Percentiles rank a stretch among this genome's conserved stretches.
Conservation (phyloP, 768 basidiomycete genomes). For the Grammothele lineata region DNA sequence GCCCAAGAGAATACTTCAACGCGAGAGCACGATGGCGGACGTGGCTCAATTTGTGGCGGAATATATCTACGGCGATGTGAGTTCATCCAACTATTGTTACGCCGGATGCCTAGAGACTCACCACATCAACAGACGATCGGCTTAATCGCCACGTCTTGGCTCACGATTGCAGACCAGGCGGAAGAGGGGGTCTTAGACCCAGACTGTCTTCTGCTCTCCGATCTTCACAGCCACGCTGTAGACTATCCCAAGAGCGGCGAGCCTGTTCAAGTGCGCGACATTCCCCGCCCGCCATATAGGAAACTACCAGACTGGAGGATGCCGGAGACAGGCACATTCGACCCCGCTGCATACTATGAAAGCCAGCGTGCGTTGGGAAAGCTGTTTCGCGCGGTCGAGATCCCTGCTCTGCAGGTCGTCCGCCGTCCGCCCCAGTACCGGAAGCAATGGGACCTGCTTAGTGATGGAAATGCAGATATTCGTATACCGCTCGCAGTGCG, state of each 20-base stretch:
- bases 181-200: slow-evolving; percentile 40
- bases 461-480: too few relatives aligned
- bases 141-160: slow-evolving; percentile 57
- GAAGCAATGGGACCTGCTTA: too few relatives aligned
- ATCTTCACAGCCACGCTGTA: slow-evolving; percentile 59
- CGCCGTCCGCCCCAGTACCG: too few relatives aligned
- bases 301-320: slow-evolving; percentile 60
- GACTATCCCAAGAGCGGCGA: slow-evolving; percentile 57
- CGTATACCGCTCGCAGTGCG: too few relatives aligned
- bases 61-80: slow-evolving; percentile 61
- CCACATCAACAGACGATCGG: slow-evolving; percentile 46
- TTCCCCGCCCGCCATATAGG: slow-evolving; percentile 39
- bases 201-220: slow-evolving; percentile 50
- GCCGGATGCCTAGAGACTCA: too few relatives aligned
- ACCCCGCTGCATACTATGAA: slow-evolving; percentile 37
- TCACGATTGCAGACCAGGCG: slow-evolving; percentile 60
- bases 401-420: slow-evolving; percentile 36
- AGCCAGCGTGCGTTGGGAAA: slow-evolving; percentile 55
- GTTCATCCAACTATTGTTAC: slow-evolving; percentile 14
- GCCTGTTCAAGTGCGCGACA: slow-evolving; percentile 25
- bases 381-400: slow-evolving; percentile 56
- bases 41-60: slow-evolving; percentile 69
- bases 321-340: slow-evolving; percentile 45
- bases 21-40: slow-evolving; percentile 54
- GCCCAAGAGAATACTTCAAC: slow-evolving; percentile 37